Conservation (phyloP, 495 filamentous ascomycete species). For the Aspergillus olivimuriae region DNA sequence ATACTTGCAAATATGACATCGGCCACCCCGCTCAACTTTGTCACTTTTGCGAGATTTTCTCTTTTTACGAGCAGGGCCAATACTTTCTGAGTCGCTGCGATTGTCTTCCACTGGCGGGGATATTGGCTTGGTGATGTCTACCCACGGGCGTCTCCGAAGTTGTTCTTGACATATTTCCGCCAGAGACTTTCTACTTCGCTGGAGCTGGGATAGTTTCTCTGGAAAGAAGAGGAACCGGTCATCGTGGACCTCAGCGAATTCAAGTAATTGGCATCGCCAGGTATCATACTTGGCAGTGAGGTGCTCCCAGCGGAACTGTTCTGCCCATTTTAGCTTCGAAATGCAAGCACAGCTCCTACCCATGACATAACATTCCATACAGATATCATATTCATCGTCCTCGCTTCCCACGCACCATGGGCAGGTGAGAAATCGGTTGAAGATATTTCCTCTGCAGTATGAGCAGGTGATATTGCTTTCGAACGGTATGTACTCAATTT, state of each 20-base stretch:
- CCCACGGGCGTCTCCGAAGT: constrained; percentile 62
- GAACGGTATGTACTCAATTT: constrained; percentile 65
- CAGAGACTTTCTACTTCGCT: constrained; percentile 69
- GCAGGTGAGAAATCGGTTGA: constrained; percentile 94
- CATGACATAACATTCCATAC: constrained; percentile 95
- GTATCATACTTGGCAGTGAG: constrained; percentile 70
- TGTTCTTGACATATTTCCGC: constrained; percentile 90
- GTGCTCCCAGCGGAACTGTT: constrained; percentile 82
- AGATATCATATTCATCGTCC: constrained; percentile 84
- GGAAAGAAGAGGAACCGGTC: constrained; percentile 56
- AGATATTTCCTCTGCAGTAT: constrained; percentile 93
- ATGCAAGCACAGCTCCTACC: constrained; percentile 86
- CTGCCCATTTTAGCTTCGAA: constrained; percentile 79
- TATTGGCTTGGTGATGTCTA: constrained; percentile 46
- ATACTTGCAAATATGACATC: constrained; percentile 77
- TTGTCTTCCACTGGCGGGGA: constrained; percentile 8
- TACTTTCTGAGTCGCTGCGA: constrained; percentile 14
- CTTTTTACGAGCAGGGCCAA: constrained; percentile 39
- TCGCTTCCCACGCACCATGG: constrained; percentile 63
- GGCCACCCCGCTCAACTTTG: constrained; percentile 32
- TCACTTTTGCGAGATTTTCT: constrained; percentile 38
- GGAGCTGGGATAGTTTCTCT: constrained; percentile 52
- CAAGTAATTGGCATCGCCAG: constrained; percentile 72
- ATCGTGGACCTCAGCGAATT: constrained; percentile 54
- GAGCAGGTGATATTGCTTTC: constrained; percentile 91